Evolutionary conservation across 345 rosid genomes (phyloP).

Genomic region (Noccaea bulbosa): DNA sequence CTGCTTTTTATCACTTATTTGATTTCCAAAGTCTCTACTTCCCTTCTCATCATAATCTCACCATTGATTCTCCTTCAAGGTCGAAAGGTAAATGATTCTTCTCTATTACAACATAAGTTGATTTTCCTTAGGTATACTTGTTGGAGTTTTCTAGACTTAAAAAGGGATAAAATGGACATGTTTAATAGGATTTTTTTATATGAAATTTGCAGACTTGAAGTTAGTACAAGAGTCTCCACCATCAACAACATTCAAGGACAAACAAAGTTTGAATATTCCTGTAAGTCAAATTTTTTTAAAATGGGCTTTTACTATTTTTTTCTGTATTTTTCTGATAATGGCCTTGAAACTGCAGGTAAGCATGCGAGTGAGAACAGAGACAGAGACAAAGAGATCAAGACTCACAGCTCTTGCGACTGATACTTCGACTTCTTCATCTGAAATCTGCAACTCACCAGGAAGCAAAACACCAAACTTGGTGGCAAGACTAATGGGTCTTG

Average conservation of each 20-base stretch:
- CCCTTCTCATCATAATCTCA: constrained; percentile 50
- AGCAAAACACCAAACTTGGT: constrained; percentile 82
- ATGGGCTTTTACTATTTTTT: constrained; percentile 7
- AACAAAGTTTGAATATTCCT: constrained; percentile 51
- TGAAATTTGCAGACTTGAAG: constrained; percentile 61
- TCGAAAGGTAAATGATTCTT: constrained; percentile 37
- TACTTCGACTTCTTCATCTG: constrained; percentile 51
- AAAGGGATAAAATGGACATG: not conserved
- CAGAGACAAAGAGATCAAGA: constrained; percentile 41
- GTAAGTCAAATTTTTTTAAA: constrained; percentile 47
- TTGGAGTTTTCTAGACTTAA: not conserved
- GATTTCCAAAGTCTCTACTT: constrained; percentile 67
- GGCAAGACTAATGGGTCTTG: constrained; percentile 95
- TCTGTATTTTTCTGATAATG: not conserved
- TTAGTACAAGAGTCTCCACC: constrained; percentile 52
- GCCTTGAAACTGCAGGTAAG: constrained; percentile 53
- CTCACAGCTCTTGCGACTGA: constrained; percentile 36
- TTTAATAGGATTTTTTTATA: not conserved
- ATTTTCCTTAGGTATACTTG: not conserved
- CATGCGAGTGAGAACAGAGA: constrained; percentile 62
- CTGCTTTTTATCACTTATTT: constrained; percentile 73
- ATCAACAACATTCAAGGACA: constrained; percentile 43
- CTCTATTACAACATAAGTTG: constrained; percentile 1
- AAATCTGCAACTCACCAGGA: constrained; percentile 66
- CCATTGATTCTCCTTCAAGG: constrained; percentile 37